Percentiles rank a stretch among this genome's conserved stretches.
Evolutionary conservation across 768 basidiomycete genomes (phyloP).

Genomic region (Terana coerulea): DNA sequence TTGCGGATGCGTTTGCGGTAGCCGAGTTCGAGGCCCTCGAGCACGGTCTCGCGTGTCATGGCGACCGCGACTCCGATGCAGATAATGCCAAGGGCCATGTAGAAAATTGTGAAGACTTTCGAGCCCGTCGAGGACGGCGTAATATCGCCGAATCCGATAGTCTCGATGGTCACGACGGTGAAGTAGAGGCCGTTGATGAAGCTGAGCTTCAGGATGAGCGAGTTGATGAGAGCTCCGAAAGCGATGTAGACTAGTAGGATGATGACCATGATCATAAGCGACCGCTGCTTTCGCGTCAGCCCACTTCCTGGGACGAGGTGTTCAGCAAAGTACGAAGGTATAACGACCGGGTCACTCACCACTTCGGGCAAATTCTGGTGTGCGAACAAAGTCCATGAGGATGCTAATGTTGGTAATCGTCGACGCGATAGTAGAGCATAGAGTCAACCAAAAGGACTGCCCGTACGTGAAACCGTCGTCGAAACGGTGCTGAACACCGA

Average conservation of each 20-base stretch:
- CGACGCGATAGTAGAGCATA: conserved; percentile 70
- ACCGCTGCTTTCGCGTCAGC: conserved; percentile 73
- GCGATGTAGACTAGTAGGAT: conserved; percentile 69
- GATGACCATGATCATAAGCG: conserved; percentile 77
- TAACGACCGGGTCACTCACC: conserved; percentile 40
- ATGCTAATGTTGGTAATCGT: conserved; percentile 65
- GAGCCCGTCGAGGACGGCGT: conserved; percentile 45
- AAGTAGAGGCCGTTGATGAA: conserved; percentile 82
- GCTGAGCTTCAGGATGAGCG: conserved; percentile 46
- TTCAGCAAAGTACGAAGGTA: background rate
- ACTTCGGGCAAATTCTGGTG: conserved; percentile 57
- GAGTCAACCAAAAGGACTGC: conserved; percentile 69
- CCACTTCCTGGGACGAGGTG: conserved; percentile 57
- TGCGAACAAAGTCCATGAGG: conserved; percentile 54
- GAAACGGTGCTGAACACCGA: conserved; percentile 58
- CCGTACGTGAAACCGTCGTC: conserved; percentile 69
- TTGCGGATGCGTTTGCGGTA: conserved; percentile 52
- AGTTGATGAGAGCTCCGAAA: conserved; percentile 60
- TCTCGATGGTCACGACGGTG: conserved; percentile 69
- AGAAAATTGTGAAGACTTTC: conserved; percentile 58
- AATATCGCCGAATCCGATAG: conserved; percentile 72
- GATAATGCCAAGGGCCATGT: conserved; percentile 57
- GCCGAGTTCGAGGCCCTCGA: conserved; percentile 68
- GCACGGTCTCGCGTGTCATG: conserved; percentile 63
- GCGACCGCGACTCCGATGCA: conserved; percentile 53